A percentile compares a stretch with the other conserved stretches of the same genome.
These are phyloP conservation scores for Kuraishia molischiana DNA, from an alignment of 805 yeast species.

Conservation along the genomic window DNA sequence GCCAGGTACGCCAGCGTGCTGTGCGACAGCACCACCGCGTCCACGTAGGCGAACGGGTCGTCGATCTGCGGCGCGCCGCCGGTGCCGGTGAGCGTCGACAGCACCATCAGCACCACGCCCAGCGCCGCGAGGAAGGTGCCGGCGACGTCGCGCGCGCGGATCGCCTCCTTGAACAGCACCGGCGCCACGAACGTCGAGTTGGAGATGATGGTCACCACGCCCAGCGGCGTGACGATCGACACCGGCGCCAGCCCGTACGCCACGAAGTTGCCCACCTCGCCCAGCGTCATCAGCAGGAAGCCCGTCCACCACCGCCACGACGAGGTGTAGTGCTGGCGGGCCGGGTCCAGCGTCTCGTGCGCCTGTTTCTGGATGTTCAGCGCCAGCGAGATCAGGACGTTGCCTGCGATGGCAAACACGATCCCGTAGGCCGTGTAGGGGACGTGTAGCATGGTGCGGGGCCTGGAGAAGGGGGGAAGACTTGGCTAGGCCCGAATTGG, in stretches of 20 bases:
- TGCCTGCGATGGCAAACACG: conserved; percentile 16
- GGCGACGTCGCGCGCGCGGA: conserved; percentile 20
- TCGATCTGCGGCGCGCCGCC: conserved; percentile 6
- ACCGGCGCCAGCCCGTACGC: conserved; percentile 41
- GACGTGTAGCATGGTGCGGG: conserved; percentile 2
- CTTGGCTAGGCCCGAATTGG: too few relatives aligned
- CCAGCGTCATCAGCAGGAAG: conserved; percentile 27
- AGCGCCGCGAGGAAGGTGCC: conserved; percentile 31
- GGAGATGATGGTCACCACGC: conserved; percentile 37
- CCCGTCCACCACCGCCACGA: conserved; percentile 31
- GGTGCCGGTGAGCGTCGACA: conserved; percentile 20
- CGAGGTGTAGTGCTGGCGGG: conserved; percentile 4
- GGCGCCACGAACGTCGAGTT: conserved; percentile 38
- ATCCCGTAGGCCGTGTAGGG: conserved; percentile 12
- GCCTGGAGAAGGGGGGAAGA: too few relatives aligned
- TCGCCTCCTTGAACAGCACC: conserved; percentile 28
- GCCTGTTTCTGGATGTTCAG: conserved; percentile 19
- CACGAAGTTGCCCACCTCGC: conserved; percentile 36
- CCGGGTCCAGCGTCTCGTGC: conserved; percentile 5
- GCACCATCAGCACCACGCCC: conserved; percentile 31
- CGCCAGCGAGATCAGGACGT: conserved; percentile 16
- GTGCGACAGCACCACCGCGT: conserved; percentile 15
- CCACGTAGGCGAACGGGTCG: conserved; percentile 18
- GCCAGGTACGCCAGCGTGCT: conserved; percentile 16
- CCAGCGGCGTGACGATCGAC: conserved; percentile 36